Conservation (phyloP, 2,329 filamentous ascomycete genomes). For the Sporothrix sp. region DNA sequence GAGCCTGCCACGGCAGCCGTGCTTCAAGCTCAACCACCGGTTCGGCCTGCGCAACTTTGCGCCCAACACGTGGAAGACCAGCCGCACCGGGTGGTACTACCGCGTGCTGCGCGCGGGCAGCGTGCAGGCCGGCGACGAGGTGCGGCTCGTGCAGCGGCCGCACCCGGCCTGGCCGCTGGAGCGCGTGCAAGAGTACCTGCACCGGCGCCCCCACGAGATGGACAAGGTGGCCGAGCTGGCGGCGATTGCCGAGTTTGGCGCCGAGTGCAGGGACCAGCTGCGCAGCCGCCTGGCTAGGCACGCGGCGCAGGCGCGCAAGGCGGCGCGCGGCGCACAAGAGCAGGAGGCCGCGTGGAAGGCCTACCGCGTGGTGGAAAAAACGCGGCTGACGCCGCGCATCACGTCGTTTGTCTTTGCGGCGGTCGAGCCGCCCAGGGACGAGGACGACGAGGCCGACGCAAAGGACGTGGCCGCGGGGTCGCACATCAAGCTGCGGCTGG, state of each 20-base stretch:
- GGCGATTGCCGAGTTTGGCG: constrained; percentile 39
- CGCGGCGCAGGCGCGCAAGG: constrained; percentile 21
- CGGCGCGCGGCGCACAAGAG: not conserved
- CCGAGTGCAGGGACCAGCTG: constrained; percentile 40
- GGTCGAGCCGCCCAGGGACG: constrained; percentile 18
- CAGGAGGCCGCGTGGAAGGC: constrained; percentile 33
- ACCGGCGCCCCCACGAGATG: constrained; percentile 41
- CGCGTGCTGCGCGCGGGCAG: constrained; percentile 46
- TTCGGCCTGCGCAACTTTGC: constrained; percentile 55
- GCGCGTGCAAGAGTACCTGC: constrained; percentile 52
- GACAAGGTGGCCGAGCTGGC: constrained; percentile 44
- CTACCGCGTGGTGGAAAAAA: constrained; percentile 41
- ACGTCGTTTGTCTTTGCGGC: constrained; percentile 44
- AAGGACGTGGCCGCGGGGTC: constrained; percentile 32
- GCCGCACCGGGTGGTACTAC: constrained; percentile 58
- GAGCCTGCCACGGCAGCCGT: constrained; percentile 52
- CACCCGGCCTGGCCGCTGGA: constrained; percentile 54
- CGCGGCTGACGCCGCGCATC: constrained; percentile 39
- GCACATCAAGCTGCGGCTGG: constrained; percentile 47
- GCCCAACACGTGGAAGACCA: constrained; percentile 43
- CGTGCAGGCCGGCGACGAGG: constrained; percentile 46
- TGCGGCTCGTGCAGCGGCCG: constrained; percentile 44
- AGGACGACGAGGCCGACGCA: not conserved
- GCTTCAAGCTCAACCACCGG: constrained; percentile 60
- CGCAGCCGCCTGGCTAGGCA: constrained; percentile 39